These are phyloP conservation scores for Botryotinia narcissicola DNA, from an alignment of 2,329 filamentous ascomycete species.

Conservation along the genomic window DNA sequence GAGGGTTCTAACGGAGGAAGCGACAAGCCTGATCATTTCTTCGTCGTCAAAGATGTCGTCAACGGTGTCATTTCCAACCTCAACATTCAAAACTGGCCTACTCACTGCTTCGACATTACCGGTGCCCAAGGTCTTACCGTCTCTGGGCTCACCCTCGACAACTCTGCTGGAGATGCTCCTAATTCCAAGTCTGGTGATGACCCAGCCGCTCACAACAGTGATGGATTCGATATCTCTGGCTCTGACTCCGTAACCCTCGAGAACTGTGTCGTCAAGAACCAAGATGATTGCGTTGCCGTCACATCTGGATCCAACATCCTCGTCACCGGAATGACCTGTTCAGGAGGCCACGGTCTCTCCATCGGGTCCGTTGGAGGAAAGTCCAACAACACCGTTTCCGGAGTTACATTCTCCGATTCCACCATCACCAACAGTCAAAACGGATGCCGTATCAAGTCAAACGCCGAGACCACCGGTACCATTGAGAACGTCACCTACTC, in stretches of 20 bases:
- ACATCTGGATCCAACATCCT: slow-evolving; percentile 49
- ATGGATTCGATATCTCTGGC: slow-evolving; percentile 51
- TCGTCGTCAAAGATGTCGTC: slow-evolving; percentile 49
- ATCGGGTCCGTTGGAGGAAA: slow-evolving; percentile 58
- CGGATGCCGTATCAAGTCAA: slow-evolving; percentile 44
- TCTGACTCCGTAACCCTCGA: slow-evolving; percentile 49
- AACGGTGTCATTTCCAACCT: slow-evolving; percentile 49
- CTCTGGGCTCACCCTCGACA: slow-evolving; percentile 54
- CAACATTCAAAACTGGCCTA: slow-evolving; percentile 54
- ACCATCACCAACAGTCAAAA: slow-evolving; percentile 51
- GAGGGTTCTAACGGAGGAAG: slow-evolving; percentile 57
- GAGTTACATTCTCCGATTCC: slow-evolving; percentile 49
- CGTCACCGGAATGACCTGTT: slow-evolving; percentile 34
- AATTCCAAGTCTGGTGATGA: slow-evolving; percentile 30
- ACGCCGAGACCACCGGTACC: slow-evolving; percentile 40
- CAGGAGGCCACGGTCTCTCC: slow-evolving; percentile 47
- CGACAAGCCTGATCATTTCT: slow-evolving; percentile 65
- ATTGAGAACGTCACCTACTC: slow-evolving; percentile 52
- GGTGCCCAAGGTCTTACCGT: slow-evolving; percentile 45
- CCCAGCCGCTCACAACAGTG: slow-evolving; percentile 50
- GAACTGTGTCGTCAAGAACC: slow-evolving; percentile 52
- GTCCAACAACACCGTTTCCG: slow-evolving; percentile 52
- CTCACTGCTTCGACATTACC: slow-evolving; percentile 51
- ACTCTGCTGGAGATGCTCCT: slow-evolving; percentile 48
- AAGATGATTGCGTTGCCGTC: slow-evolving; percentile 59